Percentiles rank a stretch among this genome's conserved stretches.
phyloP scores from a whole-genome alignment of 169 alveolate genomes.

The Eimeria brunetti region DNA sequence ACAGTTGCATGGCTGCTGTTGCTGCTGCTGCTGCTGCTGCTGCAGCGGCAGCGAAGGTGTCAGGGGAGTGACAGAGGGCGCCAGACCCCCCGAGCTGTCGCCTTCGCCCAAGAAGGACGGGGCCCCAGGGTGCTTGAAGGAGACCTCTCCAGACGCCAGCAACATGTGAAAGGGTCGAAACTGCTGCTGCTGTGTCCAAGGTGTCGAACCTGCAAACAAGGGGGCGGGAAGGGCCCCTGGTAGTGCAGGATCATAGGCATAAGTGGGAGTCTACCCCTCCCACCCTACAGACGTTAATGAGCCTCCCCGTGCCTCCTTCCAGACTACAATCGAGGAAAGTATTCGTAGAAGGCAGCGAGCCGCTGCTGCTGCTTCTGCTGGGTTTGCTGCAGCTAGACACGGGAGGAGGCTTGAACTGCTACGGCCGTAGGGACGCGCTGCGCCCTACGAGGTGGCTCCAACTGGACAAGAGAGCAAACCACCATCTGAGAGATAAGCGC shows the following conservation, averaged over 20 bases:
- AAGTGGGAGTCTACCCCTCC: constrained; percentile 18
- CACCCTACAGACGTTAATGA: neutral
- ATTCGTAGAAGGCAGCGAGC: neutral
- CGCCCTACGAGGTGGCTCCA: constrained; percentile 31
- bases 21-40: constrained; percentile 21
- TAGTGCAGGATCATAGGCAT: constrained; percentile 45
- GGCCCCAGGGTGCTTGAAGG: constrained; percentile 45
- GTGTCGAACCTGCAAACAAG: neutral
- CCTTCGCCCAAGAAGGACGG: constrained; percentile 48
- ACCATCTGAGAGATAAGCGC: constrained; percentile 7
- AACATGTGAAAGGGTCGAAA: constrained; percentile 14
- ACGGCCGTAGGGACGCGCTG: neutral
- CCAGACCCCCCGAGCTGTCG: constrained; percentile 5
- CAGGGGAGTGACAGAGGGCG: constrained; percentile 10
- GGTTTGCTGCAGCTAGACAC: constrained; percentile 5
- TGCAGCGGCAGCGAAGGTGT: constrained; percentile 41
- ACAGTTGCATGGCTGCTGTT: constrained; percentile 44
- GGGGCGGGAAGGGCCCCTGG: constrained; percentile 62
- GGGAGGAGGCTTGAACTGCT: constrained; percentile 1
- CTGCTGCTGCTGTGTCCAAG: constrained; percentile 8
- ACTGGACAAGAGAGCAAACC: constrained; percentile 2
- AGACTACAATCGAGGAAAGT: neutral
- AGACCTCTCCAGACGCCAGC: constrained; percentile 56
- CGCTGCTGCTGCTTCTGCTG: constrained; percentile 1
- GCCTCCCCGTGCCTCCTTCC: constrained; percentile 10